Conservation (phyloP, 192 early-diverging fungal genomes). For the Coemansia sp. region DNA sequence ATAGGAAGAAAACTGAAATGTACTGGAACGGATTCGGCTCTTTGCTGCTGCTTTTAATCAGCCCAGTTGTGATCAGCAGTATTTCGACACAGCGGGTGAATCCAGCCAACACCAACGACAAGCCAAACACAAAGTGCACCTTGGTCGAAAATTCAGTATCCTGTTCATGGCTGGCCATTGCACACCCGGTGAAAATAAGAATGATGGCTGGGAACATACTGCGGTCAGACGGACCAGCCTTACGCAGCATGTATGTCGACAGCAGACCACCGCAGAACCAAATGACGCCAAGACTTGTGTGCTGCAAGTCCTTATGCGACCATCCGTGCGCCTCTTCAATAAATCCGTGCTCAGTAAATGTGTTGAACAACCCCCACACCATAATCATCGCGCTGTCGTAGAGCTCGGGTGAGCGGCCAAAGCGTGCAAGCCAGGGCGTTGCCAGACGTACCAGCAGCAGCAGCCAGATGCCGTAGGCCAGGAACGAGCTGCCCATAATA, state of each 20-base stretch:
- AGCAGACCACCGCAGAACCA: slow-evolving; percentile 66
- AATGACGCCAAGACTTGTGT: slow-evolving; percentile 67
- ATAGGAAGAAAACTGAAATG: slow-evolving; percentile 54
- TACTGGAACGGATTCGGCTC: slow-evolving; percentile 54
- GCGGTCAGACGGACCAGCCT: slow-evolving; percentile 40
- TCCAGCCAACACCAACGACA: slow-evolving; percentile 59
- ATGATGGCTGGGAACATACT: slow-evolving; percentile 63
- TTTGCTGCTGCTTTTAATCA: slow-evolving; percentile 22
- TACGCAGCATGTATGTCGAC: slow-evolving; percentile 56
- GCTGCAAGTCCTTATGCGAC: slow-evolving; percentile 68
- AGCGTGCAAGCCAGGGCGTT: slow-evolving; percentile 57
- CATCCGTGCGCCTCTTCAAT: slow-evolving; percentile 53
- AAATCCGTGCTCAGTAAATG: slow-evolving; percentile 70
- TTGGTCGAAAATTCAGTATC: slow-evolving; percentile 58
- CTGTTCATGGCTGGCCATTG: slow-evolving; percentile 63
- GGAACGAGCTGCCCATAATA: slow-evolving; percentile 73
- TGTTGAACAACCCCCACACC: slow-evolving; percentile 68
- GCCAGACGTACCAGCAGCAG: slow-evolving; percentile 60
- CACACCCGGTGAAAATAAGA: slow-evolving; percentile 62
- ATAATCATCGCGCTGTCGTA: slow-evolving; percentile 68
- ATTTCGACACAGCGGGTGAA: slow-evolving; percentile 62
- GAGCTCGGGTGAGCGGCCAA: slow-evolving; percentile 64
- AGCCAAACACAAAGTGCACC: slow-evolving; percentile 67
- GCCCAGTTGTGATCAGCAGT: slow-evolving; percentile 35
- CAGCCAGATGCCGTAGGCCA: slow-evolving; percentile 64